Base-by-base conservation (phyloP, 352 stramenopile species). In the Globisporangium paddicum region DNA sequence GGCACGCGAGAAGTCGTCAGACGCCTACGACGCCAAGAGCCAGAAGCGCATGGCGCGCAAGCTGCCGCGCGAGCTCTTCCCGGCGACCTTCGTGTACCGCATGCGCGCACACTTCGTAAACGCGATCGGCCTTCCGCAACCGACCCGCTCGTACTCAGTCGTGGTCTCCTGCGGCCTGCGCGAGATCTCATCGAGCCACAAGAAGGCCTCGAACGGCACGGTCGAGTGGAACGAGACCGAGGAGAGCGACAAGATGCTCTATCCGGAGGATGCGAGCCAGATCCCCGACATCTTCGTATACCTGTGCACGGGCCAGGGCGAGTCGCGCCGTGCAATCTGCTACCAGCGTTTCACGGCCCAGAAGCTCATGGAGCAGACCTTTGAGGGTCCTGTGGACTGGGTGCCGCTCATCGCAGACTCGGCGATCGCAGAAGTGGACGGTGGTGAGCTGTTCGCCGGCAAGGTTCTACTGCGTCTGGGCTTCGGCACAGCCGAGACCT, bases 251-350 rank as follows among this genome's bases (percentile, higher is more conserved):
- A 82, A 80, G 26, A 72, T 92, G 52, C 41, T 85, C 3, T 76
- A 90, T 53, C 75, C 77, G 0, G 66, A 70, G 1, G 74, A 88
- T 13, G 49, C 67, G 35, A 40, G 41, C 5, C 79, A 94, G 60
- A 84, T 96, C 21, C 87, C 87, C 2, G 86, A 96, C 46, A 64
- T 95, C 9, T 89, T 96, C 35, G 42, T 96, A 19, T 92, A 90
- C 54, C 58, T 96, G 60, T 83, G 78, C 51, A 75, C 75, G 51
- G 81, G 79, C 42, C 71, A 82, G n/a, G 77, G 70, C 51, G 72
- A 84, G 21, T 76, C 86, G 47, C 76, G 79, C 21, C 66, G 70
- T 21, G 65, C 77, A 9, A 73, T 96, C 16, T 90, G 77, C 60
- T 96, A 87, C 75, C 76, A 78, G 41, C 79, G 88, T 3, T 87